These are phyloP conservation scores for Mucor saturninus DNA, from an alignment of 371 early-diverging fungal genomes.

Conservation along the genomic window DNA sequence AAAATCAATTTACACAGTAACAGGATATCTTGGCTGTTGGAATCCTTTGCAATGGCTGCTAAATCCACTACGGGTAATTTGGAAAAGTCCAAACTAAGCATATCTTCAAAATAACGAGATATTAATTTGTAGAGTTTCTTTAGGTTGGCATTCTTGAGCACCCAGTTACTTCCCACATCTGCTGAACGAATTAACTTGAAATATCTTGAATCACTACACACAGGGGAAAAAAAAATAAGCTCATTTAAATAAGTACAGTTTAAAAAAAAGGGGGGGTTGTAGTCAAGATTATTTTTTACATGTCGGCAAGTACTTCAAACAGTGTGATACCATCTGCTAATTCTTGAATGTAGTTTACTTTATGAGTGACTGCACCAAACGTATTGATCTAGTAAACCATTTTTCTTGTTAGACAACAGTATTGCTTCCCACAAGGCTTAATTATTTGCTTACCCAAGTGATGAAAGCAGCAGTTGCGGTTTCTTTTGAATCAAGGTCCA, in stretches of 20 bases:
- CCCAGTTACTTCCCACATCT: constrained; percentile 92
- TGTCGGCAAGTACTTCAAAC: constrained; percentile 81
- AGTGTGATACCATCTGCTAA: constrained; percentile 81
- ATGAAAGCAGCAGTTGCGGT: constrained; percentile 40
- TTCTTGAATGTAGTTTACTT: constrained; percentile 66
- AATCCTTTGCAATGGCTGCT: constrained; percentile 82
- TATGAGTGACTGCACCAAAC: constrained; percentile 68
- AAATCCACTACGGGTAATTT: constrained; percentile 72
- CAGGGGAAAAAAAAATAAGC: background rate
- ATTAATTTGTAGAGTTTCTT: constrained; percentile 86
- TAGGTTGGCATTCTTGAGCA: constrained; percentile 87
- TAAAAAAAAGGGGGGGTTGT: constrained; percentile 1
- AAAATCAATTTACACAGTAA: constrained; percentile 83
- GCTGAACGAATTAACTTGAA: constrained; percentile 79
- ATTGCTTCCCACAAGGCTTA: too few species aligned
- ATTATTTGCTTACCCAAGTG: constrained; percentile 42
- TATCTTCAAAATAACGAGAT: constrained; percentile 85
- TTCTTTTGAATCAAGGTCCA: constrained; percentile 29
- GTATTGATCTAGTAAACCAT: constrained; percentile 67
- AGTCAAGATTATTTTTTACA: constrained; percentile 62
- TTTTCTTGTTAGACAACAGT: background rate
- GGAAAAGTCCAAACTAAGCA: constrained; percentile 59
- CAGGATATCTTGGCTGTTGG: constrained; percentile 70
- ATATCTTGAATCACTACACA: constrained; percentile 81
- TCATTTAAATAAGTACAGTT: background rate